Evolutionary conservation across 345 rosid genomes (phyloP).

Genomic region (Eucalyptus erythrocorys): DNA sequence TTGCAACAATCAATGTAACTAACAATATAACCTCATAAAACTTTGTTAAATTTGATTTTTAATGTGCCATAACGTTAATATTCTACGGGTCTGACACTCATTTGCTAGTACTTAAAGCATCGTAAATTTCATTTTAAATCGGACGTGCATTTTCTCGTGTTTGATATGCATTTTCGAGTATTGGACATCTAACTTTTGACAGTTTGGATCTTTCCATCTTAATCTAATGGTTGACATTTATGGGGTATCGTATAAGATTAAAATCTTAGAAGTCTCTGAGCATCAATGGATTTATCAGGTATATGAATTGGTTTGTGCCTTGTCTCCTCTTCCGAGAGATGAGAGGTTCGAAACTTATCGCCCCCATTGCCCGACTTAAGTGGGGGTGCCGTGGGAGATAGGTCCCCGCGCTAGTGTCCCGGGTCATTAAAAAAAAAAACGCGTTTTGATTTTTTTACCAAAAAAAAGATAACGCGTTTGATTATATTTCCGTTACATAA

Average conservation of each 20-base stretch:
- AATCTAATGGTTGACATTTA: background rate
- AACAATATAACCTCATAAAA: background rate
- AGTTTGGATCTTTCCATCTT: background rate
- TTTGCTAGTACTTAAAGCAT: background rate
- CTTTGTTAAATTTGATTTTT: background rate
- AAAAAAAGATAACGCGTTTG: too few species aligned
- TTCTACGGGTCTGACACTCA: accelerated
- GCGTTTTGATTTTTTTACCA: too few species aligned
- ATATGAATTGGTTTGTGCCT: too few species aligned
- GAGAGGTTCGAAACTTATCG: too few species aligned
- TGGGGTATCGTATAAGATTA: background rate
- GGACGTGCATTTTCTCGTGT: accelerated
- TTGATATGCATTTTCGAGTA: background rate
- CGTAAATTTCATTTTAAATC: background rate
- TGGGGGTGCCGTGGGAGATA: too few species aligned
- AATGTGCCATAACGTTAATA: accelerated
- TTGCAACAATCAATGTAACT: background rate
- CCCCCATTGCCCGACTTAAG: too few species aligned
- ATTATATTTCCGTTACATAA: too few species aligned
- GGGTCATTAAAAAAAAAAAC: too few species aligned
- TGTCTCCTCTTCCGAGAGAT: too few species aligned
- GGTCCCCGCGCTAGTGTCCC: too few species aligned
- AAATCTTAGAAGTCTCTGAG: background rate
- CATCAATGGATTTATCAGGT: background rate
- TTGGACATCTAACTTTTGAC: accelerated